Evolutionary conservation across 108 stramenopile species (phyloP).

Genomic region (Skeletonema menzelii): DNA sequence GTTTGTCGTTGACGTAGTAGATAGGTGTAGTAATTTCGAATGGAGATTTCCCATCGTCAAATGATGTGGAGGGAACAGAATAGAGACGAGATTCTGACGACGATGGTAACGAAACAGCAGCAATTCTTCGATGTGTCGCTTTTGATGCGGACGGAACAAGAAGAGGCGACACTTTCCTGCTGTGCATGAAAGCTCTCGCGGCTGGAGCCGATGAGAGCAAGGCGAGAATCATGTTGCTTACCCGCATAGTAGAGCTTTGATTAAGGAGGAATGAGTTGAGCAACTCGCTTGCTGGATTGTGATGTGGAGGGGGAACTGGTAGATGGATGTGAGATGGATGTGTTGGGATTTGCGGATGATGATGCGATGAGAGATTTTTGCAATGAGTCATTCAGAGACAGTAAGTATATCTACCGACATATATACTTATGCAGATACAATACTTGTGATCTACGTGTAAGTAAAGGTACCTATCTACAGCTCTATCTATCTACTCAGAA

Average conservation of each 20-base stretch:
- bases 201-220: conserved; percentile 22
- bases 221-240: conserved; percentile 22
- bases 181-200: conserved; percentile 13
- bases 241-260: conserved; percentile 3
- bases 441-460: background rate
- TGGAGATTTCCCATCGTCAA: conserved; percentile 75
- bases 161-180: conserved; percentile 16
- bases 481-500: no score
- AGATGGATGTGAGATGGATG: no score
- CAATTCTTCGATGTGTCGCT: background rate
- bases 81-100: conserved; percentile 6
- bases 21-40: conserved; percentile 98
- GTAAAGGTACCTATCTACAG: no score
- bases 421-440: background rate
- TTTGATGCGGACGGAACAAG: background rate
- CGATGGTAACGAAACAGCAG: background rate
- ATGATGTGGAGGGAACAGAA: conserved; percentile 49
- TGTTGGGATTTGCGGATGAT: background rate
- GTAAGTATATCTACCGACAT: background rate
- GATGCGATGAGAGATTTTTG: background rate
- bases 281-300: background rate
- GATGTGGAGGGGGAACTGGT: no score
- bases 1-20: conserved; percentile 98
- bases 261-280: background rate
- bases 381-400: background rate